These are phyloP conservation scores for Penicillium oxalicum DNA, from an alignment of 2,329 filamentous ascomycete species.

Conservation along the genomic window DNA sequence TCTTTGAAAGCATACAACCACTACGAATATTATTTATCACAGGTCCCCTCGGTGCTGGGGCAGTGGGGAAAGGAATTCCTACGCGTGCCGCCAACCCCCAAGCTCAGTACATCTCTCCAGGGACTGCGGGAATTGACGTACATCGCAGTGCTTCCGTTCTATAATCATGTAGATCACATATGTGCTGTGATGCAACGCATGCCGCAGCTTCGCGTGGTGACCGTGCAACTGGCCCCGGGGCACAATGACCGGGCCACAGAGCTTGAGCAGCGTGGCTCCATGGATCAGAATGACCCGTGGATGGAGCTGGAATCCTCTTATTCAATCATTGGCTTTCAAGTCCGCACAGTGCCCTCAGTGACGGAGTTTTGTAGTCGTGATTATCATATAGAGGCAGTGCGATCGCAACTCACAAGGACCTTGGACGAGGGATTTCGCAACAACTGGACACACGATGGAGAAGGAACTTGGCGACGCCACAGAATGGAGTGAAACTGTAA, in stretches of 20 bases:
- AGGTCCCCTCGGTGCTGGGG: slow-evolving; percentile 57
- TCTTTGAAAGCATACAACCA: slow-evolving; percentile 64
- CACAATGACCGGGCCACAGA: slow-evolving; percentile 33
- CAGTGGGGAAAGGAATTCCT: slow-evolving; percentile 30
- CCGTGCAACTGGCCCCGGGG: slow-evolving; percentile 47
- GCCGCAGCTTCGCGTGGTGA: slow-evolving; percentile 49
- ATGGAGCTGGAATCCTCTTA: slow-evolving; percentile 51
- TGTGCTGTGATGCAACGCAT: slow-evolving; percentile 44
- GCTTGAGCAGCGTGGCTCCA: slow-evolving; percentile 33
- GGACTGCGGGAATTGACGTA: slow-evolving; percentile 46
- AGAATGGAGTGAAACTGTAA: slow-evolving; percentile 47
- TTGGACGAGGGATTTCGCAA: slow-evolving; percentile 20
- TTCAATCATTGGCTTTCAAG: slow-evolving; percentile 38
- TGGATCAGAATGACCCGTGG: slow-evolving; percentile 45
- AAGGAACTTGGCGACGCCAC: slow-evolving; percentile 26
- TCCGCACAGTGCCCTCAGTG: slow-evolving; percentile 23
- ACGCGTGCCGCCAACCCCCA: background rate
- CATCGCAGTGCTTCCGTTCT: slow-evolving; percentile 62
- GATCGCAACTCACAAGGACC: slow-evolving; percentile 21
- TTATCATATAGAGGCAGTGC: slow-evolving; percentile 27
- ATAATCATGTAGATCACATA: slow-evolving; percentile 51
- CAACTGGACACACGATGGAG: slow-evolving; percentile 26
- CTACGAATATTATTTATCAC: slow-evolving; percentile 64
- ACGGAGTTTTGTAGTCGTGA: slow-evolving; percentile 28
- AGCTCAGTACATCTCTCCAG: slow-evolving; percentile 42